Percentiles rank a stretch among this genome's conserved stretches.
Conservation (phyloP, 2,329 filamentous ascomycete genomes). For the Pseudonectria buxi region DNA sequence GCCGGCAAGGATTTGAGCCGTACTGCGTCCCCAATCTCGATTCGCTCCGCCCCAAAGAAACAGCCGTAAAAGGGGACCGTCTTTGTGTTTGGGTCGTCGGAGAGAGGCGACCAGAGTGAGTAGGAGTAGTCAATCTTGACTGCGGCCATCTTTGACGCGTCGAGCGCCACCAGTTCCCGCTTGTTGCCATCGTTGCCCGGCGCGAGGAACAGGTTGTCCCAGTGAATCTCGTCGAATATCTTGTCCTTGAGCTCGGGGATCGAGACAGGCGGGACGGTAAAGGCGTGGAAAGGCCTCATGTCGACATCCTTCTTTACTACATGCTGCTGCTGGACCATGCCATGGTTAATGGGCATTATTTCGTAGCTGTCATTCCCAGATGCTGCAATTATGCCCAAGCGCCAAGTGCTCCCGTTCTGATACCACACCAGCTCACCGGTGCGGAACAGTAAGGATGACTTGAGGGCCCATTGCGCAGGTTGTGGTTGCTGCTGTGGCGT, state of each 20-base stretch:
- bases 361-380: constrained; percentile 26
- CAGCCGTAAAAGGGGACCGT: constrained; percentile 37
- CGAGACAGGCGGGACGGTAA: constrained; percentile 40
- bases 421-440: constrained; percentile 46
- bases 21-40: constrained; percentile 42
- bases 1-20: constrained; percentile 36
- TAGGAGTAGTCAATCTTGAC: constrained; percentile 42
- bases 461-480: constrained; percentile 25
- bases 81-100: constrained; percentile 25
- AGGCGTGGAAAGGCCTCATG: constrained; percentile 45
- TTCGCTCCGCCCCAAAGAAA: constrained; percentile 45
- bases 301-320: constrained; percentile 34
- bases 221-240: constrained; percentile 36
- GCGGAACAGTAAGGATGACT: constrained; percentile 35
- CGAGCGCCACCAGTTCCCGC: constrained; percentile 37
- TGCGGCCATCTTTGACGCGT: constrained; percentile 46
- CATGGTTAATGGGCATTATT: constrained; percentile 36
- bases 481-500: constrained; percentile 3
- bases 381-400: constrained; percentile 38
- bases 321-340: constrained; percentile 29
- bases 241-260: constrained; percentile 33
- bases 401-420: constrained; percentile 40
- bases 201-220: constrained; percentile 32
- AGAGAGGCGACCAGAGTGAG: constrained; percentile 39
- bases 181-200: constrained; percentile 29